These are phyloP conservation scores for Boletus hoseneyae DNA, from an alignment of 1,284 basidiomycete species.

Conservation along the genomic window DNA sequence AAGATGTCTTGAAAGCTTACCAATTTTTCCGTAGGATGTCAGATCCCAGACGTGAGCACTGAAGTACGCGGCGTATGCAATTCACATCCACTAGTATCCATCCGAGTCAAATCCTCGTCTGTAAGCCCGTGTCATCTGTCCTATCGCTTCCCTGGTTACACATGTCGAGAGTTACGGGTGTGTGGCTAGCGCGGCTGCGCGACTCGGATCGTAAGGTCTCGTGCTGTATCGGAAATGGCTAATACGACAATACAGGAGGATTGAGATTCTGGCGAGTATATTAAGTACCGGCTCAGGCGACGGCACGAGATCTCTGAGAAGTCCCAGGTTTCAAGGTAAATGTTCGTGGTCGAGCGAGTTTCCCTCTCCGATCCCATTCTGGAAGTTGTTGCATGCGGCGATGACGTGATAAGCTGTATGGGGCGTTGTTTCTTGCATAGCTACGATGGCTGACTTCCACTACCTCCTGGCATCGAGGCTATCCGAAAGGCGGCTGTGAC, in stretches of 20 bases:
- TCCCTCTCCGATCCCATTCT: neutral
- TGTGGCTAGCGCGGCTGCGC: too few relatives aligned
- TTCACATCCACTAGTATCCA: neutral
- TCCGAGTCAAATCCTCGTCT: too few relatives aligned
- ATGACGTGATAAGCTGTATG: conserved; percentile 1
- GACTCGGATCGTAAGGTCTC: too few relatives aligned
- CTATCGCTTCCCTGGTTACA: too few relatives aligned
- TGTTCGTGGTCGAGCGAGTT: neutral
- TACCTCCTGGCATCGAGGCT: neutral
- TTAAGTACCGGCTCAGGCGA: too few relatives aligned
- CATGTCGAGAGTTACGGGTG: too few relatives aligned
- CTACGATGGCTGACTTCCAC: neutral
- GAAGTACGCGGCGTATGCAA: neutral
- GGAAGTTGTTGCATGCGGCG: neutral
- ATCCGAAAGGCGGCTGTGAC: conserved; percentile 3
- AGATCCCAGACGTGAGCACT: too few relatives aligned
- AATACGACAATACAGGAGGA: neutral
- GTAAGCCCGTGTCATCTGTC: too few relatives aligned
- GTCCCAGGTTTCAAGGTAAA: neutral
- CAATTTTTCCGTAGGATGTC: too few relatives aligned
- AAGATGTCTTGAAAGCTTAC: too few relatives aligned
- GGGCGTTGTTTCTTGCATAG: neutral
- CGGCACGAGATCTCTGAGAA: too few relatives aligned
- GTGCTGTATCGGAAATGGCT: neutral
- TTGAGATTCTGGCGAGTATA: neutral